Conservation (phyloP, 768 basidiomycete genomes). For the Tylopilus cervinicoccineus region DNA sequence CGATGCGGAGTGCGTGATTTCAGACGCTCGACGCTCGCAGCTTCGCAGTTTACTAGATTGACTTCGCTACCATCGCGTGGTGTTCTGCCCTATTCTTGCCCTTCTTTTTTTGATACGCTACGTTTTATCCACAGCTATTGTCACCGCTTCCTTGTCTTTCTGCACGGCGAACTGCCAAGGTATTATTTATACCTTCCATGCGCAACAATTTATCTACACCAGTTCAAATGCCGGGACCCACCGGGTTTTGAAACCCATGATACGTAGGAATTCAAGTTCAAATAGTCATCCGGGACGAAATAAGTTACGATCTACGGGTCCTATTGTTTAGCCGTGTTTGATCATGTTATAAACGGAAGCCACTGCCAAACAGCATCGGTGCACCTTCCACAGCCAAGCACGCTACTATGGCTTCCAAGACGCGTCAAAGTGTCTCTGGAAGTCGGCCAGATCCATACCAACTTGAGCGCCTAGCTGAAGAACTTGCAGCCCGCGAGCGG, state of each 20-base stretch:
- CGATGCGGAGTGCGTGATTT: neutral
- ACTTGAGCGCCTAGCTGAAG: conserved; percentile 69
- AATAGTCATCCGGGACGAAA: no score
- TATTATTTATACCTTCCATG: neutral
- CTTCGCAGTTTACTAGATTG: neutral
- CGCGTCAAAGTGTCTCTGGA: conserved; percentile 12
- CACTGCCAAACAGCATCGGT: conserved; percentile 19
- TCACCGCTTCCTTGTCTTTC: neutral
- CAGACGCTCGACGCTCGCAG: neutral
- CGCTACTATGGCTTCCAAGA: conserved; percentile 16
- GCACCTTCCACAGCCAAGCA: neutral
- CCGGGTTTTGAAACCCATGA: no score
- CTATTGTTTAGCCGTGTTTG: conserved; percentile 12
- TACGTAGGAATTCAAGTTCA: no score
- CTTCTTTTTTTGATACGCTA: neutral
- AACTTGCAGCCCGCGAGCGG: conserved; percentile 56
- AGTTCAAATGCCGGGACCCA: no score
- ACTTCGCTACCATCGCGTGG: neutral
- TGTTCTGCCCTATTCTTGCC: neutral
- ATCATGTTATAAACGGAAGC: conserved; percentile 23
- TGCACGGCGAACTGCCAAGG: neutral
- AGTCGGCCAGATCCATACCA: conserved; percentile 52
- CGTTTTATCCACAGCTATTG: neutral
- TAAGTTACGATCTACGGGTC: no score
- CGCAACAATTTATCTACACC: no score